Evolutionary conservation across 164 flowering plant species (phyloP).

Genomic region (Tinospora cordifolia): DNA sequence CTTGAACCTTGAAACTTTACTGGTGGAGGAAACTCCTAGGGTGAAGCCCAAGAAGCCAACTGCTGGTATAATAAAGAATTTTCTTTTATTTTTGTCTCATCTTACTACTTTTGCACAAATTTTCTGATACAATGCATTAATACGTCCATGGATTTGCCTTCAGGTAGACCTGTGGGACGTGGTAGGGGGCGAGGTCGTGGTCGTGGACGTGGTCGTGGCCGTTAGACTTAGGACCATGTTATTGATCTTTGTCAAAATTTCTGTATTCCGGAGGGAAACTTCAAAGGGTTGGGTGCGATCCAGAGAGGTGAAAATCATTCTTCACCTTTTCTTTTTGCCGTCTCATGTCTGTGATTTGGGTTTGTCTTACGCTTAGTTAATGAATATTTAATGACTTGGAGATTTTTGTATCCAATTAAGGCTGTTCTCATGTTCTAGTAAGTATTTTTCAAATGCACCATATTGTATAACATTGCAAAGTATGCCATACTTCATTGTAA

Average conservation of each 20-base stretch:
- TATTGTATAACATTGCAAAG: too few species aligned
- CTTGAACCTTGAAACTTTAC: constrained; percentile 78
- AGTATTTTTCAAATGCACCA: too few species aligned
- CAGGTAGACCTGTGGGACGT: constrained; percentile 81
- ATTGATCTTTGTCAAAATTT: constrained; percentile 14
- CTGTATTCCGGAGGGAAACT: neutral
- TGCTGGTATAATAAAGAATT: constrained; percentile 44
- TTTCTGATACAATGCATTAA: too few species aligned
- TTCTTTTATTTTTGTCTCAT: neutral
- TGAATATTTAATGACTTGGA: too few species aligned
- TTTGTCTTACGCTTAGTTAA: too few species aligned
- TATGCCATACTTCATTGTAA: too few species aligned
- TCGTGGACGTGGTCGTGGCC: constrained; percentile 90
- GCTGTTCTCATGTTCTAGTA: too few species aligned
- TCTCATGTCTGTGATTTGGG: too few species aligned
- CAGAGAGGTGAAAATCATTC: too few species aligned
- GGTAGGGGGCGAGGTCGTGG: constrained; percentile 93
- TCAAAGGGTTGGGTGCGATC: too few species aligned
- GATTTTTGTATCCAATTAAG: too few species aligned
- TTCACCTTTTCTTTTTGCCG: too few species aligned
- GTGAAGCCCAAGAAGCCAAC: constrained; percentile 89
- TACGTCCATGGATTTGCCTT: neutral
- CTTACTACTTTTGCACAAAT: neutral
- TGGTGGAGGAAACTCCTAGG: constrained; percentile 85
- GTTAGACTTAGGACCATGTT: constrained; percentile 21